phyloP scores from a whole-genome alignment of 345 rosid genomes.

The Heritiera littoralis region DNA sequence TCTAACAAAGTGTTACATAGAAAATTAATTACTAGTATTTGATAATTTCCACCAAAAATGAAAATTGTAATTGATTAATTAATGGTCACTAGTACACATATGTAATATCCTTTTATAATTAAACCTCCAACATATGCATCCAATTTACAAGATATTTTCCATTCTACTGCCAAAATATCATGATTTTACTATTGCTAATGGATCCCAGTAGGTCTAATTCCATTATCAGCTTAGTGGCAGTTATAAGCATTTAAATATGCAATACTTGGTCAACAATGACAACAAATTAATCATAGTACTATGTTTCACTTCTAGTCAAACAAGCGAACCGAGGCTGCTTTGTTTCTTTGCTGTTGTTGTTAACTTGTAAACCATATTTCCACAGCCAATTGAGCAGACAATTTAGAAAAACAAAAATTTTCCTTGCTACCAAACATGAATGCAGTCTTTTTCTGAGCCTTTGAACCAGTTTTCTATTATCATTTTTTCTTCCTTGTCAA shows the following conservation, averaged over 20 bases:
- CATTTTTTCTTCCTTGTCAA: too few species aligned
- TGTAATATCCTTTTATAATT: background rate
- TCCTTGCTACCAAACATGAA: background rate
- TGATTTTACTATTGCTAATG: too few species aligned
- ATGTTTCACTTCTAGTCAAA: background rate
- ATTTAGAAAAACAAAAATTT: background rate
- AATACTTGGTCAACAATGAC: slow-evolving; percentile 8
- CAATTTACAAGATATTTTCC: too few species aligned
- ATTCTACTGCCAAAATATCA: too few species aligned
- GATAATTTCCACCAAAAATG: too few species aligned
- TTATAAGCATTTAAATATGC: background rate
- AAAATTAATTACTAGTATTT: too few species aligned
- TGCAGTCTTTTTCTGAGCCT: background rate
- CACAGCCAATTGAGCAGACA: slow-evolving; percentile 4
- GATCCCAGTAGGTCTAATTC: too few species aligned
- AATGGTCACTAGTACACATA: background rate
- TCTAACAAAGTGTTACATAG: too few species aligned
- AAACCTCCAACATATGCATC: too few species aligned
- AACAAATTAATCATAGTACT: background rate
- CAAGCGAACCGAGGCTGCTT: background rate
- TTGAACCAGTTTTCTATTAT: background rate
- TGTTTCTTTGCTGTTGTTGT: background rate
- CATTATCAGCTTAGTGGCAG: too few species aligned
- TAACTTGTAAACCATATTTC: too few species aligned
- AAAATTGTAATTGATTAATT: too few species aligned